A percentile compares a stretch with the other conserved stretches of the same genome.
phyloP scores from a whole-genome alignment of 2,329 filamentous ascomycete genomes.

The Ascosphaera apis region DNA sequence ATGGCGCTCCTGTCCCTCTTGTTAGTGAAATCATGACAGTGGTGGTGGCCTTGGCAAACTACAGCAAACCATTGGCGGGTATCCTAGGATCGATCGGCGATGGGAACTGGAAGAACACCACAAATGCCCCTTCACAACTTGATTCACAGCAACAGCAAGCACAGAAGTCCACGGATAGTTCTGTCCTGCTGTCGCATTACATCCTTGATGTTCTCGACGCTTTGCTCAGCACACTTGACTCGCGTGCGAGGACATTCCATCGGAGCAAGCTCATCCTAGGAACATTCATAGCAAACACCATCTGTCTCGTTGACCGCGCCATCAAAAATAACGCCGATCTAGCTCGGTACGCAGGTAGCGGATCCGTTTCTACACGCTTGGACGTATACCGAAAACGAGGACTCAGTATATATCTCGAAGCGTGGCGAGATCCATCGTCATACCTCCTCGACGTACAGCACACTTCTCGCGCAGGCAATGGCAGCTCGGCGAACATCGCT shows the following conservation, averaged over 20 bases:
- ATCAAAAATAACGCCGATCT: conserved; percentile 58
- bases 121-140: conserved; percentile 49
- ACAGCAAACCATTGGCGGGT: conserved; percentile 63
- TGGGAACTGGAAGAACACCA: conserved; percentile 55
- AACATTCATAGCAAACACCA: conserved; percentile 76
- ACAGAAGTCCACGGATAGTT: conserved; percentile 63
- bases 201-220: conserved; percentile 70
- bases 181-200: conserved; percentile 73
- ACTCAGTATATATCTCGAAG: conserved; percentile 55
- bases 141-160: conserved; percentile 23
- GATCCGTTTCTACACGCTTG: conserved; percentile 40
- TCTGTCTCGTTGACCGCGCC: conserved; percentile 63
- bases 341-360: conserved; percentile 38
- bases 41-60: conserved; percentile 66
- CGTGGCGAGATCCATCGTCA: conserved; percentile 70
- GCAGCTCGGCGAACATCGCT: conserved; percentile 39
- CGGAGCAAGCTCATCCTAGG: conserved; percentile 60
- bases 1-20: conserved; percentile 56
- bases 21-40: conserved; percentile 70
- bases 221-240: conserved; percentile 51
- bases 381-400: conserved; percentile 78
- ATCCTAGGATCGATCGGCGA: conserved; percentile 85
- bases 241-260: conserved; percentile 47
- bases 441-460: conserved; percentile 80
- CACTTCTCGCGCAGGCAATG: conserved; percentile 47